These are phyloP conservation scores for Ustilago tritici DNA, from an alignment of 1,284 basidiomycete species.

Conservation along the genomic window DNA sequence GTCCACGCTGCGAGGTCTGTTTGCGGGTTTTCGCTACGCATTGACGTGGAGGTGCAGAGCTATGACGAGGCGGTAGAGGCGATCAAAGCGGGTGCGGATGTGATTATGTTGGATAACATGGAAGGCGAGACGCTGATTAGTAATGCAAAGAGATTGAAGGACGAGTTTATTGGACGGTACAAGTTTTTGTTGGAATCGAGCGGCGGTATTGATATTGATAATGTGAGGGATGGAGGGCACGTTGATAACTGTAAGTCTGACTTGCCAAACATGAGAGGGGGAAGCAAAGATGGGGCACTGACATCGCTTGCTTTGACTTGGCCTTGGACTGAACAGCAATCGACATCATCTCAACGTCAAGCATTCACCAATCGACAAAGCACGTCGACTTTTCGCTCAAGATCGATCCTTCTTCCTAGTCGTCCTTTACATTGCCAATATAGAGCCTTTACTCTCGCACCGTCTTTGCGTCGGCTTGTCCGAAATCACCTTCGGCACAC, in stretches of 20 bases:
- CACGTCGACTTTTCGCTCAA: constrained; percentile 69
- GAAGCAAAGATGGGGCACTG: constrained; percentile 4
- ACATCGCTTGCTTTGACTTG: neutral
- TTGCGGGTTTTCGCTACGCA: constrained; percentile 89
- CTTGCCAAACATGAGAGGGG: neutral
- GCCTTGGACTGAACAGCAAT: constrained; percentile 39
- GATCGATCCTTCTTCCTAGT: constrained; percentile 59
- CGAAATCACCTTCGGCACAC: neutral
- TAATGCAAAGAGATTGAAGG: constrained; percentile 55
- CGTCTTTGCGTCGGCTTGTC: neutral
- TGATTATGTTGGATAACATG: constrained; percentile 89
- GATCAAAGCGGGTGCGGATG: constrained; percentile 93
- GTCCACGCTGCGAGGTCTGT: constrained; percentile 86
- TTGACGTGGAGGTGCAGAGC: constrained; percentile 93
- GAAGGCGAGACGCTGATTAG: constrained; percentile 58
- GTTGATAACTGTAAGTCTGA: constrained; percentile 44
- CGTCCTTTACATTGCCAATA: neutral
- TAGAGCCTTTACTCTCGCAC: neutral
- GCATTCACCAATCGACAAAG: constrained; percentile 68
- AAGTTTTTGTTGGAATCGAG: constrained; percentile 65
- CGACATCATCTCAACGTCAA: constrained; percentile 66
- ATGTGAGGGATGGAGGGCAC: constrained; percentile 57
- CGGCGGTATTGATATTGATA: constrained; percentile 65
- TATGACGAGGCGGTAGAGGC: constrained; percentile 94
- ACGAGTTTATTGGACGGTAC: constrained; percentile 28